These are phyloP conservation scores for Candida pseudocylindracea DNA, from an alignment of 1,139 yeast species.

Conservation along the genomic window DNA sequence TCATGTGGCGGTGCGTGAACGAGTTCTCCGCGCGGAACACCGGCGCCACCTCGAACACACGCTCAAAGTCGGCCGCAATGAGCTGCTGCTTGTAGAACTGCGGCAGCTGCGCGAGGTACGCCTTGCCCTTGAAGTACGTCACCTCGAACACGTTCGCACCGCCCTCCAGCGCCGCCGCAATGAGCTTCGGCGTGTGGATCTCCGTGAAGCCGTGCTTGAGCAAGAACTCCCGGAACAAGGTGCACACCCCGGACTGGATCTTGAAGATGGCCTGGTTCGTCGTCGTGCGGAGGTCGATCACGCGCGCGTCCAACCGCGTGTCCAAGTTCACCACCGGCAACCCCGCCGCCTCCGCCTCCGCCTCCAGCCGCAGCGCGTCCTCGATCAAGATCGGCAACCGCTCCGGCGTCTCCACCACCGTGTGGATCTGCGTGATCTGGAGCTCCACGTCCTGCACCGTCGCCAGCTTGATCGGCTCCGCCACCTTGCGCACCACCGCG, in stretches of 20 bases:
- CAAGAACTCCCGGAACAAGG: slow-evolving; percentile 76
- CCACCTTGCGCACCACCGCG: slow-evolving; percentile 69
- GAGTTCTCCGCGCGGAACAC: slow-evolving; percentile 99
- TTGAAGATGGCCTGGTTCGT: slow-evolving; percentile 96
- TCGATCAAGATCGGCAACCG: slow-evolving; percentile 86
- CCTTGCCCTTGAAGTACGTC: slow-evolving; percentile 77
- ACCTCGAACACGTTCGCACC: slow-evolving; percentile 94
- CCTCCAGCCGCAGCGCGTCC: slow-evolving; percentile 90
- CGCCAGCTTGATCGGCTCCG: slow-evolving; percentile 73
- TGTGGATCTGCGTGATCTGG: slow-evolving; percentile 45
- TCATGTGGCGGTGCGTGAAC: slow-evolving; percentile 97
- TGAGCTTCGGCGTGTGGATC: slow-evolving; percentile 86
- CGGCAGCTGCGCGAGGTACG: slow-evolving; percentile 93
- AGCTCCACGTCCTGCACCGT: slow-evolving; percentile 85
- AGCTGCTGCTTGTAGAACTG: slow-evolving; percentile 95
- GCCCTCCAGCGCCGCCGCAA: slow-evolving; percentile 94
- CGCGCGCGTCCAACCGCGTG: slow-evolving; percentile 87
- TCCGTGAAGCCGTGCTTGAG: slow-evolving; percentile 50
- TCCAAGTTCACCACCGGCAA: slow-evolving; percentile 90
- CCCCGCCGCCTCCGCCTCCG: slow-evolving; percentile 81
- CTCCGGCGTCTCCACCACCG: slow-evolving; percentile 76
- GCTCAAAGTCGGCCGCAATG: slow-evolving; percentile 94
- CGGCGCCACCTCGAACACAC: slow-evolving; percentile 89
- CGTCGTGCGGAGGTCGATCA: slow-evolving; percentile 86
- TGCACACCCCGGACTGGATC: slow-evolving; percentile 77